Evolutionary conservation across 1,139 yeast species (phyloP).

Genomic region (Yamadazyma diospyri): DNA sequence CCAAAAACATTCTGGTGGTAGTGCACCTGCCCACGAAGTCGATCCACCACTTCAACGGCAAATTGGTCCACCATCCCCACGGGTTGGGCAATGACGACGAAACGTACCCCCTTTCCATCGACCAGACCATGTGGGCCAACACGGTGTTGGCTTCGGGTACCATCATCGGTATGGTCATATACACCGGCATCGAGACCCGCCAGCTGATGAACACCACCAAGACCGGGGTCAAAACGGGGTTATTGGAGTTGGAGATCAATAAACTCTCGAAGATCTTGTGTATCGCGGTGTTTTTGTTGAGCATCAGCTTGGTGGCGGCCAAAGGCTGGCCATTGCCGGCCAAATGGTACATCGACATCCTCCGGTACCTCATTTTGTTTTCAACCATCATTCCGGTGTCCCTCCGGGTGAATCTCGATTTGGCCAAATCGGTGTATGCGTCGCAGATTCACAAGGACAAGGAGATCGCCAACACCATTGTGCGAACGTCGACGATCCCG

Average conservation of each 20-base stretch:
- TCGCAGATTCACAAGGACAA: conserved; percentile 88
- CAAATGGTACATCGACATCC: conserved; percentile 84
- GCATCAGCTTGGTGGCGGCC: conserved; percentile 72
- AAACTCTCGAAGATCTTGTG: conserved; percentile 84
- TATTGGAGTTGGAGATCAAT: conserved; percentile 88
- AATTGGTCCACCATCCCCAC: conserved; percentile 45
- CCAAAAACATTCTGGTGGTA: conserved; percentile 48
- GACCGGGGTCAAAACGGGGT: conserved; percentile 87
- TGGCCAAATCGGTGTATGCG: conserved; percentile 95
- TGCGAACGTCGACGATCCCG: conserved; percentile 95
- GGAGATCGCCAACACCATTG: conserved; percentile 81
- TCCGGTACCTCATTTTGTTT: conserved; percentile 86
- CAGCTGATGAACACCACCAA: conserved; percentile 90
- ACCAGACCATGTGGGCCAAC: conserved; percentile 97
- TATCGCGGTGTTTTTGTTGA: conserved; percentile 75
- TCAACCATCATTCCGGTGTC: conserved; percentile 97
- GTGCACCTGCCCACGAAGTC: conserved; percentile 80
- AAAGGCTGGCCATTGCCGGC: conserved; percentile 64
- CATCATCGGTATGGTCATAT: conserved; percentile 81
- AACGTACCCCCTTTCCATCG: conserved; percentile 70
- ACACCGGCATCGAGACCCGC: conserved; percentile 91
- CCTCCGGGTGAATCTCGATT: conserved; percentile 86
- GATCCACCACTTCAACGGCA: conserved; percentile 79
- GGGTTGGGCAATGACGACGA: conserved; percentile 27
- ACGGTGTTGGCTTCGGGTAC: conserved; percentile 94